Percentiles rank a stretch among this genome's conserved stretches.
Conservation (phyloP, 176 grass and related monocot species). For the Triticum timopheevii region DNA sequence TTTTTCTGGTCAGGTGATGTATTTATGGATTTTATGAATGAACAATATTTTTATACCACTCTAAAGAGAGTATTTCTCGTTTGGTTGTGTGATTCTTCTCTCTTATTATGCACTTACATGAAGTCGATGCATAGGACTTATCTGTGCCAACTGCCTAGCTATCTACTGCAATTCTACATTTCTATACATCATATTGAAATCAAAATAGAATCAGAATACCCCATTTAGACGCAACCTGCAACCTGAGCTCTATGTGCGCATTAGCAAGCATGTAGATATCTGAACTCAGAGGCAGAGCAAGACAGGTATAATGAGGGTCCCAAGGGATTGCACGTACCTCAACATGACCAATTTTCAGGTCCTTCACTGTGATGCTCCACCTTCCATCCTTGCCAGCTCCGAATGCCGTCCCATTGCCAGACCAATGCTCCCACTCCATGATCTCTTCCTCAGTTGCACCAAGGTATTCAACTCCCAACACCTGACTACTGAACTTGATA, state of each 20-base stretch:
- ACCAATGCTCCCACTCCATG: slow-evolving; percentile 65
- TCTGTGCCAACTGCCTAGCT: background rate
- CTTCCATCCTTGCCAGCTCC: slow-evolving; percentile 33
- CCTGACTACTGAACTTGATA: slow-evolving; percentile 72
- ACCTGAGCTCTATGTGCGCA: background rate
- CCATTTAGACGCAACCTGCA: background rate
- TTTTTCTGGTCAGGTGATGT: background rate
- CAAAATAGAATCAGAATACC: background rate
- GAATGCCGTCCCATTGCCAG: slow-evolving; percentile 70
- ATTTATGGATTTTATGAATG: background rate
- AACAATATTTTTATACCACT: background rate
- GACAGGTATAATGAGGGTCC: background rate
- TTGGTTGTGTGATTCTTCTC: background rate
- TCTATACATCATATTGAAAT: background rate
- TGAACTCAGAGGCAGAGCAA: background rate
- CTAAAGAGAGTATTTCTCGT: background rate
- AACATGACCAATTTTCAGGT: slow-evolving; percentile 36
- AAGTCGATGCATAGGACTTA: background rate
- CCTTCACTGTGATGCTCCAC: slow-evolving; percentile 68
- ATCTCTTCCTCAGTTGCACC: slow-evolving; percentile 63
- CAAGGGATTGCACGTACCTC: slow-evolving; percentile 39
- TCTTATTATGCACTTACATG: background rate
- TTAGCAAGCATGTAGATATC: background rate
- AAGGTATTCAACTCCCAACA: slow-evolving; percentile 62
- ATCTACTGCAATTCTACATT: background rate